Percentiles rank a stretch among this genome's conserved stretches.
phyloP scores from a whole-genome alignment of 345 rosid genomes.

The Citrus cavaleriei region DNA sequence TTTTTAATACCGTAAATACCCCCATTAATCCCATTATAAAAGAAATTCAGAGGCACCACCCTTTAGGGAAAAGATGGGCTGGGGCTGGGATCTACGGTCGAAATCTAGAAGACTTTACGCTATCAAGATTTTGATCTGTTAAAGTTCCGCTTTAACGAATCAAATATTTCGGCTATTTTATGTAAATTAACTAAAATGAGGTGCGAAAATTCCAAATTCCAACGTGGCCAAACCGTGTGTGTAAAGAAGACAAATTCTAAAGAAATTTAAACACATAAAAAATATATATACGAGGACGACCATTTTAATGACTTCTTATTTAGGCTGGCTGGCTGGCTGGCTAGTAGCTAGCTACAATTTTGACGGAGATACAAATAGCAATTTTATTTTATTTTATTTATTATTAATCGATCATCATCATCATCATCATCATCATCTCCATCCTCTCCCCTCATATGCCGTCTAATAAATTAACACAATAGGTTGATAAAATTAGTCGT shows the following conservation, averaged over 20 bases:
- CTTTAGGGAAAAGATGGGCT: neutral
- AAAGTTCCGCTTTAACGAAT: neutral
- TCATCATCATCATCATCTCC: too few species aligned
- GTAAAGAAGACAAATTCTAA: neutral
- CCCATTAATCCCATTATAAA: neutral
- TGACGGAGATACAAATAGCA: too few species aligned
- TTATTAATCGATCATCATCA: too few species aligned
- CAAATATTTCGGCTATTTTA: neutral
- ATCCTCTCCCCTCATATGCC: too few species aligned
- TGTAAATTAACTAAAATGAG: too few species aligned
- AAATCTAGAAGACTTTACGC: neutral
- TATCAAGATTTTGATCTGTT: neutral
- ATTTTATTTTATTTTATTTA: too few species aligned
- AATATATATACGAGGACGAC: neutral
- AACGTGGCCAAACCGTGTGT: conserved; percentile 8
- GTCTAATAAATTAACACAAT: too few species aligned
- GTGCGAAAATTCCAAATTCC: neutral
- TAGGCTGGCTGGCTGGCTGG: neutral
- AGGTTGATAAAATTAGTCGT: too few species aligned
- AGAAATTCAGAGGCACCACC: neutral
- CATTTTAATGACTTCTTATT: too few species aligned
- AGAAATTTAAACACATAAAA: neutral
- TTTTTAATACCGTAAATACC: neutral
- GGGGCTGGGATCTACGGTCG: neutral
- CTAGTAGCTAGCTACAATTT: too few species aligned